Conservation (phyloP, 352 stramenopile species). For the Globisporangium emineosum region DNA sequence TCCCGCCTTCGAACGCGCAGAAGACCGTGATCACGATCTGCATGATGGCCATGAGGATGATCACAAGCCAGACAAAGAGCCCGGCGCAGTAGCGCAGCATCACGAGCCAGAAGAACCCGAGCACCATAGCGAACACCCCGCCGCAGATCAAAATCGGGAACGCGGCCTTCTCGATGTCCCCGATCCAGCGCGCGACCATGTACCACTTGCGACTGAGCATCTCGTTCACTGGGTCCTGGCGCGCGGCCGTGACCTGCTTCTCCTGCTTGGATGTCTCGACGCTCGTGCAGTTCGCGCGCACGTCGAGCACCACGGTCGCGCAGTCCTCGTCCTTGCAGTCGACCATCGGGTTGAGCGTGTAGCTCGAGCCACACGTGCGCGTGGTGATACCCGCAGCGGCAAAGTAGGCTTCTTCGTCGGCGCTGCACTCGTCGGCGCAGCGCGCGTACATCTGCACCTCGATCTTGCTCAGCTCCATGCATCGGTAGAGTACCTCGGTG, state of each 20-base stretch:
- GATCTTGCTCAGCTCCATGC: slow-evolving; percentile 61
- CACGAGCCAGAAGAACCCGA: slow-evolving; percentile 76
- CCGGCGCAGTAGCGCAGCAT: slow-evolving; percentile 73
- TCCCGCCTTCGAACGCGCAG: slow-evolving; percentile 65
- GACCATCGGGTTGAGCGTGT: slow-evolving; percentile 44
- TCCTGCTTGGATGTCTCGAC: slow-evolving; percentile 46
- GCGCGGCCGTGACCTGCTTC: slow-evolving; percentile 37
- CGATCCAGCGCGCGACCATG: slow-evolving; percentile 70
- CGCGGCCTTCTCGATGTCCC: slow-evolving; percentile 74
- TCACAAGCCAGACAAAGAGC: slow-evolving; percentile 78
- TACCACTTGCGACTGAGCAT: slow-evolving; percentile 67
- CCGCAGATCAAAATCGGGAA: slow-evolving; percentile 78
- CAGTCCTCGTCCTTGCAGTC: slow-evolving; percentile 52
- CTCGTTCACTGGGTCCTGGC: slow-evolving; percentile 45
- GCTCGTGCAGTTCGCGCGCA: slow-evolving; percentile 48
- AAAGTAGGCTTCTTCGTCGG: slow-evolving; percentile 37
- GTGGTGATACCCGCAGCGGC: slow-evolving; percentile 20
- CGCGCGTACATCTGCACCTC: slow-evolving; percentile 38
- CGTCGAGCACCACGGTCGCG: slow-evolving; percentile 32
- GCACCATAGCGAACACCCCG: slow-evolving; percentile 53
- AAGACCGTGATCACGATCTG: slow-evolving; percentile 73
- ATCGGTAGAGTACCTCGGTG: slow-evolving; percentile 63
- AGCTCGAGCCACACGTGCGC: slow-evolving; percentile 36
- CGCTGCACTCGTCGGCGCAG: slow-evolving; percentile 63
- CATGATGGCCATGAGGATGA: slow-evolving; percentile 62